phyloP scores from a whole-genome alignment of 768 basidiomycete species.

The Leccinum pellstonianum region DNA sequence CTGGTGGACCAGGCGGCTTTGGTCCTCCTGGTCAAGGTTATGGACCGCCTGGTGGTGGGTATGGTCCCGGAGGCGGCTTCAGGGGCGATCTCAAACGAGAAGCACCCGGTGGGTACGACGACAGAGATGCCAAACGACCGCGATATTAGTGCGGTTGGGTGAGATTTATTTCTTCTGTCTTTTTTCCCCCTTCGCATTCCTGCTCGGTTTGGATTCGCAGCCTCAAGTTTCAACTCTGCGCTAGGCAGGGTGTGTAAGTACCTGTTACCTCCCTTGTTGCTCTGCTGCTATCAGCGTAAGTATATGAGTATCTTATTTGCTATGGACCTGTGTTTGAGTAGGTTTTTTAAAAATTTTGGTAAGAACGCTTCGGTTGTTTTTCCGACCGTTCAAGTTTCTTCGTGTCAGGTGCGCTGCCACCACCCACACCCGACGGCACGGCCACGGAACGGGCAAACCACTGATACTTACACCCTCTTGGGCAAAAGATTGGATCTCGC shows the following conservation, averaged over 20 bases:
- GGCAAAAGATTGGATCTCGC: conserved; percentile 20
- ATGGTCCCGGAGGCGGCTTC: conserved; percentile 50
- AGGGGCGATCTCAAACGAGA: conserved; percentile 76
- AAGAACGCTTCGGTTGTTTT: not conserved
- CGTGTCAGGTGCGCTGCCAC: not conserved
- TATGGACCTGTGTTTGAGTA: conserved; percentile 5
- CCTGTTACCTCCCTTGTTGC: conserved; percentile 28
- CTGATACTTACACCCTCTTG: not conserved
- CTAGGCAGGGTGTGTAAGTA: conserved; percentile 38
- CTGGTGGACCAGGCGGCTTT: conserved; percentile 44
- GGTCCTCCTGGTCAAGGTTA: conserved; percentile 39
- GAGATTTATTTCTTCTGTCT: conserved; percentile 31
- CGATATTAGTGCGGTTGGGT: conserved; percentile 60
- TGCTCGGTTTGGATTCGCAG: conserved; percentile 21
- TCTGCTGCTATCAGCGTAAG: conserved; percentile 33
- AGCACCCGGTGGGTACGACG: conserved; percentile 75
- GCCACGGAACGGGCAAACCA: not conserved
- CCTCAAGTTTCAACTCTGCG: conserved; percentile 28
- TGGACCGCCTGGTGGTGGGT: conserved; percentile 48
- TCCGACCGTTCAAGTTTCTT: not conserved
- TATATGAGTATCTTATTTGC: conserved; percentile 36
- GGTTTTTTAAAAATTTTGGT: conserved; percentile 6
- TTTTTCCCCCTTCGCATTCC: conserved; percentile 22
- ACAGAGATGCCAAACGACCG: conserved; percentile 78
- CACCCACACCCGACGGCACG: not conserved